Percentiles rank a stretch among this genome's conserved stretches.
phyloP scores from a whole-genome alignment of 2,329 filamentous ascomycete genomes.

The Dryadomyces quercus-mongolicae region DNA sequence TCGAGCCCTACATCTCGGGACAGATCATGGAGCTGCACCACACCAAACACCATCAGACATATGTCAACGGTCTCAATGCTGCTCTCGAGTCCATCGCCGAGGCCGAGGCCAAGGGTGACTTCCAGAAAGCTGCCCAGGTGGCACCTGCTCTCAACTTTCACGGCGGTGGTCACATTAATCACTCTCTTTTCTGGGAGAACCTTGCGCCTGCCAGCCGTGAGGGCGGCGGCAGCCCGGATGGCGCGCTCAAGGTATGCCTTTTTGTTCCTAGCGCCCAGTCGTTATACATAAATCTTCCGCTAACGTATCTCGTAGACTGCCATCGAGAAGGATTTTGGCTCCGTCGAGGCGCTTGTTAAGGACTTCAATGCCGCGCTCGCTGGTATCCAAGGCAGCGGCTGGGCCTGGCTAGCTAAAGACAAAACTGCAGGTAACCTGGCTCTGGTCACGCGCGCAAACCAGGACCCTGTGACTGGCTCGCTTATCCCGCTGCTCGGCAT shows the following conservation, averaged over 20 bases:
- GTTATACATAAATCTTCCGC: neutral
- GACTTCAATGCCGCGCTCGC: constrained; percentile 58
- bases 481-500: constrained; percentile 75
- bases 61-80: constrained; percentile 64
- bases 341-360: constrained; percentile 50
- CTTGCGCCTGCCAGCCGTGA: constrained; percentile 55
- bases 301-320: constrained; percentile 25
- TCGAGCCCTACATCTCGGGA: constrained; percentile 69
- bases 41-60: constrained; percentile 67
- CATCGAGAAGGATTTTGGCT: constrained; percentile 57
- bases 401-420: constrained; percentile 79
- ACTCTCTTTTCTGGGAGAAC: constrained; percentile 86
- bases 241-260: constrained; percentile 43
- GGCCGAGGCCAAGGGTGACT: constrained; percentile 52
- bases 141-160: constrained; percentile 65
- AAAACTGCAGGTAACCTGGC: constrained; percentile 47
- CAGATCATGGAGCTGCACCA: constrained; percentile 79
- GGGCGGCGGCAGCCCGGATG: constrained; percentile 46
- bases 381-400: constrained; percentile 74
- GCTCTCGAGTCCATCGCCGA: constrained; percentile 48
- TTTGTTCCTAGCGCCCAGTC: constrained; percentile 26
- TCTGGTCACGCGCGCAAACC: constrained; percentile 67
- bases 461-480: constrained; percentile 78
- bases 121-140: constrained; percentile 34
- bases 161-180: constrained; percentile 86